Base-by-base conservation (phyloP, 306 rosid genomes). In the Acacia acuminata region DNA sequence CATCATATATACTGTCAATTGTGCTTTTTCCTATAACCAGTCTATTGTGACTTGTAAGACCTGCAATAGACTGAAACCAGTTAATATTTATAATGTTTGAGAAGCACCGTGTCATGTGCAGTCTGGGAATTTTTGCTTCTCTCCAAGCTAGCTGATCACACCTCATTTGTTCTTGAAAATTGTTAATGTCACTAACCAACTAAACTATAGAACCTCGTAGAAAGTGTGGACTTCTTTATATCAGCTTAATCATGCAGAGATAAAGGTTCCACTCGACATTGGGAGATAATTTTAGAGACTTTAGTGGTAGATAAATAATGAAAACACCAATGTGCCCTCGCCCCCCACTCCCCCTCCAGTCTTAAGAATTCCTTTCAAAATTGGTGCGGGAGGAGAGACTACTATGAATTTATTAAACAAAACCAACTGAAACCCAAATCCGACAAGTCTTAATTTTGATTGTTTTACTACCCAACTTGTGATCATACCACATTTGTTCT, bases 401-500 rank as follows among this genome's bases (percentile, higher is more conserved):
- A 45, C 10, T 42, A 8, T 42, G 44, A 42, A 42, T 42, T 42
- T 45, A 6, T 45, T 14, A 7, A 45, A 45, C 13, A 45, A 45
- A 45, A 7, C 16, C 50, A 45, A 45, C 50, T 7, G 56, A 66
- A 38, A 63, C 70, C 76, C 34, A 25, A 13, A 78, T 42, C 81
- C 73, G 78, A 58, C 11, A 76, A 79, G 55, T 58, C 47, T 32
- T 32, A 3, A 32, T 82, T 76, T 82, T 53, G 75, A 50, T 10
- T 50, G 55, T 19, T 74, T 50, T n/a, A 65, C 30, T 48, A 65
- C 64, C 43, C 19, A 75, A 38, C 42, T 38, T 38, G 42, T 38
- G 42, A 38, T 38, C 42, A 38, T 38, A 38, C 42, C 1, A 6
- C 42, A 38, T 38, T 38, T 38, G 8, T 38, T 38, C 42, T 38